Percentiles rank a stretch among this genome's conserved stretches.
Evolutionary conservation across 2,329 filamentous ascomycete genomes (phyloP).

Genomic region (Neonectria coccinea): DNA sequence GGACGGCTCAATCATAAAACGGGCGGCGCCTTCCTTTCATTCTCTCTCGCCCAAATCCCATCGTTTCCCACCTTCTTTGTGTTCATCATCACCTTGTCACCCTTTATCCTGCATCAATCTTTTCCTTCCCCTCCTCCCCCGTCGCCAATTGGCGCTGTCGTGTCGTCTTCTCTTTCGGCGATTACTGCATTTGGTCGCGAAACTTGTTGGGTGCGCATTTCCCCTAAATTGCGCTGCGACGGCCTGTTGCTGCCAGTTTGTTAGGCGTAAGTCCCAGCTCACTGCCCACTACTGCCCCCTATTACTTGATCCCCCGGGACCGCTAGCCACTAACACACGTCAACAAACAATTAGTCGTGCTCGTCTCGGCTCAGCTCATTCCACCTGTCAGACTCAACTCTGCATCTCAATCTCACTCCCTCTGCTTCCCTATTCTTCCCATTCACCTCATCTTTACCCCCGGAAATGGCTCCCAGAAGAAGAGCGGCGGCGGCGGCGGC

Average conservation of each 20-base stretch:
- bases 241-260: conserved; percentile 30
- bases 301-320: conserved; percentile 22
- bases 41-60: conserved; percentile 16
- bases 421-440: neutral
- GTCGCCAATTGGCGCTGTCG: conserved; percentile 30
- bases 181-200: conserved; percentile 41
- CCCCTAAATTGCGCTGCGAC: conserved; percentile 14
- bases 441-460: neutral
- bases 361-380: conserved; percentile 16
- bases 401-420: neutral
- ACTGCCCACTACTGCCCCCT: conserved; percentile 30
- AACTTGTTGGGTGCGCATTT: conserved; percentile 22
- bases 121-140: neutral
- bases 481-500: conserved; percentile 36
- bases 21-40: conserved; percentile 12
- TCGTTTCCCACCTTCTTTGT: conserved; percentile 4
- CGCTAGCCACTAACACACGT: conserved; percentile 31
- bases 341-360: conserved; percentile 7
- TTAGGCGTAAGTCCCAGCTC: conserved; percentile 15
- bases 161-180: conserved; percentile 34
- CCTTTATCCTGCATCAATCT: conserved; percentile 9
- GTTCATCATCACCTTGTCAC: conserved; percentile 2
- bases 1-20: conserved; percentile 20
- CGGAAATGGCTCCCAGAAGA: conserved; percentile 41
- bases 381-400: conserved; percentile 7